Evolutionary conservation across 768 basidiomycete species (phyloP), one percentile per base, ranked within the genome.

Genomic region (Pisolithus orientalis): DNA sequence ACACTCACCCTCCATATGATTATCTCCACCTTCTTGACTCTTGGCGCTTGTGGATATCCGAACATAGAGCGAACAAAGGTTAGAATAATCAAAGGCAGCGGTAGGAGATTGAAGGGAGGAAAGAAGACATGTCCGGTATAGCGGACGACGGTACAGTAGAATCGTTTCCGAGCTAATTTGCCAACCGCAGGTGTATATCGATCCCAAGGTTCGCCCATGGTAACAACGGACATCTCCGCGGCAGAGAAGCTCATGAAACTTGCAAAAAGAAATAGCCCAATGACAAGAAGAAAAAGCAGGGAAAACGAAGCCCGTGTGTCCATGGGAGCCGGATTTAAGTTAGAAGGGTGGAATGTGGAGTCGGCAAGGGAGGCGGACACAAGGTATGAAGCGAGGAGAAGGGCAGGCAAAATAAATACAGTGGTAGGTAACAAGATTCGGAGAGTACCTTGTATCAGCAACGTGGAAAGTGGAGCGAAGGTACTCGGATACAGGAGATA

Each of bases 31-130:
- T 25, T 42, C 2, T 59, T 31, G 21, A 59, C 39, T 5, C 51
- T 29, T 1, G 25, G 54, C 4, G 39, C 44, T 13, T 55, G 49
- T 27, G 53, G 62, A 27, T 57, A 49, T 21, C 68, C 65, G 7
- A 62, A 56, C 14, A 60, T 10, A 21, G 44, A 39, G 13, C 61
- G 48, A n/a, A 43, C 24, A 16, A 47, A 38, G 11, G 27, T 40
- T 24, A 47, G 50, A 6, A 50, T 32, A 17, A 28, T 42, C 14
- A 54, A 44, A 21, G 50, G 10, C 21, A 57, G 17, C 46, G 38
- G 66, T 4, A 80, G 31, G 44, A 83, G 50, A 62, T 79, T 82
- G 61, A 82, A 71, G 0, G 80, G 81, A 5, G 78, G 69, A 3
- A 79, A 79, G 55, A 80, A 83, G 44, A 59, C 61, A 51, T 75